phyloP scores from a whole-genome alignment of 2,329 filamentous ascomycete species.

The Dendryphion nanum region DNA sequence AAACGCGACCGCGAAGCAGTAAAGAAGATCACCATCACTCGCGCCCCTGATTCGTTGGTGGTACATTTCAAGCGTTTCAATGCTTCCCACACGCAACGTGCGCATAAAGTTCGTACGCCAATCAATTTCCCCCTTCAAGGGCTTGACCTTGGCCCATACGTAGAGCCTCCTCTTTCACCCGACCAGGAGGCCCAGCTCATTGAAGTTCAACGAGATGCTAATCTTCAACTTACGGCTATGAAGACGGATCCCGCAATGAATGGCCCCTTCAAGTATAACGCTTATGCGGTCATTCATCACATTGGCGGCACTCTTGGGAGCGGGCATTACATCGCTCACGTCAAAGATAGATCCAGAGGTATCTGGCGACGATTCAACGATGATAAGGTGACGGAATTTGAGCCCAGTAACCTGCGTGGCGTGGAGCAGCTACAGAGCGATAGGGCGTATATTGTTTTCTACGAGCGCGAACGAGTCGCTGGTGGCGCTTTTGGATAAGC shows the following conservation, averaged over 20 bases:
- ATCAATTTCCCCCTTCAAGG: constrained; percentile 76
- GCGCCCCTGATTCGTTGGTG: constrained; percentile 76
- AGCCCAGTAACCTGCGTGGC: constrained; percentile 50
- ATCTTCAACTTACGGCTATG: constrained; percentile 27
- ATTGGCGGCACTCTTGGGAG: constrained; percentile 64
- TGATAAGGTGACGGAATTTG: constrained; percentile 52
- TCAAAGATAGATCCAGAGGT: constrained; percentile 49
- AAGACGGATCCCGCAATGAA: constrained; percentile 45
- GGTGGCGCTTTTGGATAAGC: too few species aligned
- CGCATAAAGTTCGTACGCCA: constrained; percentile 67
- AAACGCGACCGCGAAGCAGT: constrained; percentile 64
- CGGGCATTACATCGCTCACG: constrained; percentile 77
- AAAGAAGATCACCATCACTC: constrained; percentile 71
- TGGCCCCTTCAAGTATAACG: constrained; percentile 72
- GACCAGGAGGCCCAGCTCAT: constrained; percentile 39
- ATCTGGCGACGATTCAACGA: constrained; percentile 65
- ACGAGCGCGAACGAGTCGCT: constrained; percentile 45
- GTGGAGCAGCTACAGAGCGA: constrained; percentile 59
- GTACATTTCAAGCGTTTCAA: constrained; percentile 73
- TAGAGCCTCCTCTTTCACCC: constrained; percentile 49
- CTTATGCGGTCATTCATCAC: constrained; percentile 82
- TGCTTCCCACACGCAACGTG: constrained; percentile 54
- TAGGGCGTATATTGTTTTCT: constrained; percentile 66
- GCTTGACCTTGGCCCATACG: constrained; percentile 62
- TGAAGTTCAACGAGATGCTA: constrained; percentile 22